Base-by-base conservation (phyloP, 129 eudicot species). In the Tagetes erecta region DNA sequence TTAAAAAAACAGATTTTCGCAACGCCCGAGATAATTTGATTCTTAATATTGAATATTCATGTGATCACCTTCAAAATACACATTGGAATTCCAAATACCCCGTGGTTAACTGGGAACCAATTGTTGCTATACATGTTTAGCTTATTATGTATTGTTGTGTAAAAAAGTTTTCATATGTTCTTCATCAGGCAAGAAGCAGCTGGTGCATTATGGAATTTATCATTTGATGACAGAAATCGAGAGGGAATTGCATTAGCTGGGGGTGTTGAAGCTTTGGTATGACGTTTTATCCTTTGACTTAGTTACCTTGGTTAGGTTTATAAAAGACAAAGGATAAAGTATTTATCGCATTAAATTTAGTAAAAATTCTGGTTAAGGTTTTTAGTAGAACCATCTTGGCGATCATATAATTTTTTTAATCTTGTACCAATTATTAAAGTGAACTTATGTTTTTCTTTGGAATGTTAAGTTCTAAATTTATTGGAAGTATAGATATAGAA, bases 261-360 rank as follows among this genome's bases (percentile, higher is more conserved):
- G 46, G 99, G 99, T 44, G 96, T 95, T 62, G 97, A 95, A 86
- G 97, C 99, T 71, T 83, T 95, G 99, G 99, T 95, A 87, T 67
- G 89, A 42, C 42, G 8, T 58, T 72, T 56, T 79, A 10, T 53
- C 72, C 66, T 76, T 69, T 44, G 6, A 30, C 74, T 68, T n/a
- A 3, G 41, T 42, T 66, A 34, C 53, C 6, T 82, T 42, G 44
- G 38, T 78, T 40, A 50, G 53, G 51, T 77, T 14, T 35, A 14
- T 34, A 70, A 40, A 40, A 40, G 27, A 20, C 27, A 49, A 49
- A 55, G 27, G 4, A 51, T 51, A 5, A 7, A 51, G 4, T 51
- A 51, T n/a, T 51, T 51, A 51, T n/a, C 33, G 1, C 31, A 13
- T 51, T 1, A 51, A 49, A n/a, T 51, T 13, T 51, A 12, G 20